Conservation (phyloP, 495 filamentous ascomycete genomes). For the Penicillium paradoxum region DNA sequence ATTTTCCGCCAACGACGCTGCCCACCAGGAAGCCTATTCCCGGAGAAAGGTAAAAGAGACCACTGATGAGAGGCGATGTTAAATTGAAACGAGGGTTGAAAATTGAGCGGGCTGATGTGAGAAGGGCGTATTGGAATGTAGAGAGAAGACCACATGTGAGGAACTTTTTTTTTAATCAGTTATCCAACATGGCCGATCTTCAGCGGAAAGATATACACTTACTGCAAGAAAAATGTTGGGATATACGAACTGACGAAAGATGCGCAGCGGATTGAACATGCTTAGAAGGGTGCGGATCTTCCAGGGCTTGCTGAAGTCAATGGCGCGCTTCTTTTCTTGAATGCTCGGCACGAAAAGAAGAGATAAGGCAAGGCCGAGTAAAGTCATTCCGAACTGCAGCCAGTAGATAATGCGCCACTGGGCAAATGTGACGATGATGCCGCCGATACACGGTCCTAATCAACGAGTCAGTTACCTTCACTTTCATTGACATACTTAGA, state of each 20-base stretch:
- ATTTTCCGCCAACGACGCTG: conserved; percentile 63
- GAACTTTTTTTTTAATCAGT: conserved; percentile 27
- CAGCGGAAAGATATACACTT: conserved; percentile 1
- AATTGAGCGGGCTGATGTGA: conserved; percentile 68
- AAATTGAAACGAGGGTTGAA: conserved; percentile 70
- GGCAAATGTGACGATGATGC: conserved; percentile 53
- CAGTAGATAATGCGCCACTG: conserved; percentile 56
- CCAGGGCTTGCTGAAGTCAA: background rate
- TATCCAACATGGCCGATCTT: background rate
- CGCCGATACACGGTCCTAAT: conserved; percentile 42
- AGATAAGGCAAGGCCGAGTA: conserved; percentile 34
- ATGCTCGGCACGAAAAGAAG: conserved; percentile 39
- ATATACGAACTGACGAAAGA: conserved; percentile 33
- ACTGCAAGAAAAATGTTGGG: conserved; percentile 42
- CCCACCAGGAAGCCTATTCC: conserved; percentile 66
- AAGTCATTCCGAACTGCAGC: conserved; percentile 50
- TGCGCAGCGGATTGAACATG: conserved; percentile 38
- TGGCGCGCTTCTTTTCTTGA: conserved; percentile 10
- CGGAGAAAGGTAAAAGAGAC: conserved; percentile 73
- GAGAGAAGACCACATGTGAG: conserved; percentile 59
- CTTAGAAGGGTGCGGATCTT: conserved; percentile 12
- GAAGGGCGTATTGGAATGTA: conserved; percentile 66
- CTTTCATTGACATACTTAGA: background rate
- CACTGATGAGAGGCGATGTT: conserved; percentile 59
- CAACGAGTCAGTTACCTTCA: background rate